Base-by-base conservation (phyloP, 225 moss, liverwort and hornwort genomes). In the Ulota crispa region DNA sequence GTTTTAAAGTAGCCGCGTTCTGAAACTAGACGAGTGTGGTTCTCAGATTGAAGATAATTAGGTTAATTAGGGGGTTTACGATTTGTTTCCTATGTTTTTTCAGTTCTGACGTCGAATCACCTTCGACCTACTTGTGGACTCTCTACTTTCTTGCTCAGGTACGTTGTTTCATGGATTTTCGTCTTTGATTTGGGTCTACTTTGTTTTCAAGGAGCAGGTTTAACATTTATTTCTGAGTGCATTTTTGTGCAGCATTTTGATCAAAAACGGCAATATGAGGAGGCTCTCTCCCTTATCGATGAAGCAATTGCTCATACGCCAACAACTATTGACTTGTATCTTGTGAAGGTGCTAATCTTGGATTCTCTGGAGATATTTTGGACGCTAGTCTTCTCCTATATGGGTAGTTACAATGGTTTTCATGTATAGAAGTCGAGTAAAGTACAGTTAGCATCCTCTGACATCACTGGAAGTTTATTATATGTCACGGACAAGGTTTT, bases 111-210 rank as follows among this genome's bases (percentile, higher is more conserved):
- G 68, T 67, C 18, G 93, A 94, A 75, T 85, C 95, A 63, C 94
- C 95, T 39, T 89, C 92, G 57, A 94, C 94, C 37, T 82, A 89
- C 76, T 87, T 95, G 94, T 95, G 94, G 95, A 92, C 94, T 59
- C 88, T 95, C 19, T 86, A 88, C 66, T 92, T 95, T 36, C 90
- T 95, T 55, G 90, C 95, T 23, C 95, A 90, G 89, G 89, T 90
- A 73, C 81, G 73, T 83, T 72, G 78, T 72, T 42, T 68, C 15
- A 7, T 32, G 41, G 64, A 10, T 52, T 41, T 56, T 78, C 14
- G 45, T 50, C 53, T 79, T 75, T 20, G n/a, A 45, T 78, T 72
- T 28, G 23, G 16, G 24, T 20, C 28, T 43, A 31, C 31, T 79
- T 73, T 73, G 45, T 68, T 62, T 67, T n/a, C 54, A n/a, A 68